Evolutionary conservation across 768 basidiomycete species (phyloP).

Genomic region (Russula foetens): DNA sequence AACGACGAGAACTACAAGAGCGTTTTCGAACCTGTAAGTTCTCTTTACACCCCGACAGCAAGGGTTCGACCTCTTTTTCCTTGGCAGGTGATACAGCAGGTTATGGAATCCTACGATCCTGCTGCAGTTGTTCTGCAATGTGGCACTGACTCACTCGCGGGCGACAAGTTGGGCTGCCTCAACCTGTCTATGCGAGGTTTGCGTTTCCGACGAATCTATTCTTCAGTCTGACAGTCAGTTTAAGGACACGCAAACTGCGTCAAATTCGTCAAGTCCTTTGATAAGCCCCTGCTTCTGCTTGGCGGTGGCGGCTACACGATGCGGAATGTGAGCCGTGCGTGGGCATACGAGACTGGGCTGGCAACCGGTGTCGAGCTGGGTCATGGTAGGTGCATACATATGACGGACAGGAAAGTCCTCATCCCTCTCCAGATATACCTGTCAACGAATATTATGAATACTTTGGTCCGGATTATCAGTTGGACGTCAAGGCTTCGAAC

Average conservation of each 20-base stretch:
- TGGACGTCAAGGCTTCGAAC: constrained; percentile 92
- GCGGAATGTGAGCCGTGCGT: constrained; percentile 92
- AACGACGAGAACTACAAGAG: constrained; percentile 92
- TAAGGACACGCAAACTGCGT: constrained; percentile 95
- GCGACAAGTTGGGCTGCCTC: constrained; percentile 92
- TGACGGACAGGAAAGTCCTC: neutral
- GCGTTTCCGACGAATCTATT: neutral
- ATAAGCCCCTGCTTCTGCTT: constrained; percentile 85
- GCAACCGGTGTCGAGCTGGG: constrained; percentile 96
- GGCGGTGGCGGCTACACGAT: constrained; percentile 99
- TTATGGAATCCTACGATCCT: constrained; percentile 92
- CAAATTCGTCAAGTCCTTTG: constrained; percentile 93
- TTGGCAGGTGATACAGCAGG: constrained; percentile 79
- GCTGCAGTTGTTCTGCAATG: constrained; percentile 96
- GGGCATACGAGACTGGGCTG: constrained; percentile 97
- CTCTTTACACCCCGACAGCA: neutral
- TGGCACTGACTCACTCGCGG: constrained; percentile 93
- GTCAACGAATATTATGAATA: constrained; percentile 99
- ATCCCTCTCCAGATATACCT: constrained; percentile 69
- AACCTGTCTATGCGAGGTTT: constrained; percentile 93
- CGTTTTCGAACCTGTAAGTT: constrained; percentile 87
- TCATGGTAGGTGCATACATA: constrained; percentile 43
- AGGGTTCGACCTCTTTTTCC: neutral
- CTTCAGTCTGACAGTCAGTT: neutral
- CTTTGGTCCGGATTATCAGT: constrained; percentile 94